Evolutionary conservation across 345 rosid species (phyloP), one percentile per base, ranked within the genome.

Genomic region (Turritis glabra): DNA sequence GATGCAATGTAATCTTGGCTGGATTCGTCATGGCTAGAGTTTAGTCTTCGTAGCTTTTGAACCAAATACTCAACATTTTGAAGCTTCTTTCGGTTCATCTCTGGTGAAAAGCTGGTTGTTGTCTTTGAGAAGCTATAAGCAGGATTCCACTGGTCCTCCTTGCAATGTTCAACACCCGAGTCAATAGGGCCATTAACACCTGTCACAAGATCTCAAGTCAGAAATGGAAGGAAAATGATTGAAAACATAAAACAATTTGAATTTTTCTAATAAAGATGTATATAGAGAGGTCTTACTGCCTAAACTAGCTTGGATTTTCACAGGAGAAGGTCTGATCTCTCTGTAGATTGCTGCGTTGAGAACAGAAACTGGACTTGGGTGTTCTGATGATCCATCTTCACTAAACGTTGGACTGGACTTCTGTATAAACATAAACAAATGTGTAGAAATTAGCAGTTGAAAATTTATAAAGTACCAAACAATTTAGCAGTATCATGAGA

Each of bases 1-100:
- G 91, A 91, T 25, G 96, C 99, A 64, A 95, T 90, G 86, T 95
- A 95, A 78, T 95, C 97, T 43, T 91, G 93, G 72, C 86, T 82
- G 73, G 86, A 80, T 84, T 95, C 99, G 55, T 95, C 93, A 21
- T 95, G 93, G 67, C 84, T 85, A 12, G 97, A 90, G 89, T 90
- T 91, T 19, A 95, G 78, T 69, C 86, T 64, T 80, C 82, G 85
- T 46, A 95, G 96, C 84, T 95, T 89, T 69, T 90, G 88, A 53
- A 95, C 99, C 83, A 95, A 83, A 67, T 84, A 85, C 67, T 86
- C 93, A 2, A 95, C 77, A 72, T 86, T 90, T 74, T 86, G 89
- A 78, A 91, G 81, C 80, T 91, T 94, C 90, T 83, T 87, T 54
- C 88, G 88, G 78, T 81, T 84, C 59, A 85, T 80, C 84, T 91